phyloP scores from a whole-genome alignment of 768 basidiomycete species.

The Grammothele lineata region DNA sequence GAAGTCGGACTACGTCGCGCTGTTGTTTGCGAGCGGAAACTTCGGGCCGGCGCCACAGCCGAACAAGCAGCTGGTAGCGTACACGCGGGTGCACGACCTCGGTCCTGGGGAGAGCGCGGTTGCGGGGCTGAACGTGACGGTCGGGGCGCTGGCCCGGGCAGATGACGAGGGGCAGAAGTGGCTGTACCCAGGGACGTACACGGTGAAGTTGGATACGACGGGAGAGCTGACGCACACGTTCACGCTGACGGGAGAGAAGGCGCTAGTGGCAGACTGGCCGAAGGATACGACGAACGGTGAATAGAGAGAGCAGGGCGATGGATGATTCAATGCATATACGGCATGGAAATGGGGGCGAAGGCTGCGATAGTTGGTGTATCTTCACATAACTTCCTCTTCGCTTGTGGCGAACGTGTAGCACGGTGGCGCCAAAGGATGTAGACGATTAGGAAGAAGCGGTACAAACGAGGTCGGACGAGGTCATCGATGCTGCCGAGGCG shows the following conservation, averaged over 20 bases:
- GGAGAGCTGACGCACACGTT: constrained; percentile 37
- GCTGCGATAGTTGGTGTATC: no score
- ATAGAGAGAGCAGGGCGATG: no score
- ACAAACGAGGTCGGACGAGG: no score
- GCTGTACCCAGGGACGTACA: constrained; percentile 43
- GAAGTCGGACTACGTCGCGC: constrained; percentile 51
- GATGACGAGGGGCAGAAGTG: constrained; percentile 42
- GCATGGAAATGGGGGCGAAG: no score
- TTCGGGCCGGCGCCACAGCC: constrained; percentile 48
- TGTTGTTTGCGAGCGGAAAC: constrained; percentile 46
- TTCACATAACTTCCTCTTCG: no score
- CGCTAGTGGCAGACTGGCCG: constrained; percentile 40
- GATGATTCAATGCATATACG: no score
- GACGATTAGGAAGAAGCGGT: no score
- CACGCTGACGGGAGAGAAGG: constrained; percentile 37
- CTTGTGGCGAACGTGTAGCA: no score
- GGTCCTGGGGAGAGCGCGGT: constrained; percentile 24
- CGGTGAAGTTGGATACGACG: constrained; percentile 38
- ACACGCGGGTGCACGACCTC: constrained; percentile 38
- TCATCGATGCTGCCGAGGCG: no score
- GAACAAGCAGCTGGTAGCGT: constrained; percentile 48
- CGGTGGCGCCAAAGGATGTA: no score
- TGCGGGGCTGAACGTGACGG: constrained; percentile 37
- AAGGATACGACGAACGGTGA: not conserved
- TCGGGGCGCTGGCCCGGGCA: constrained; percentile 46